These are phyloP conservation scores for Zygoascus hellenicus DNA, from an alignment of 1,139 yeast genomes.

Conservation along the genomic window DNA sequence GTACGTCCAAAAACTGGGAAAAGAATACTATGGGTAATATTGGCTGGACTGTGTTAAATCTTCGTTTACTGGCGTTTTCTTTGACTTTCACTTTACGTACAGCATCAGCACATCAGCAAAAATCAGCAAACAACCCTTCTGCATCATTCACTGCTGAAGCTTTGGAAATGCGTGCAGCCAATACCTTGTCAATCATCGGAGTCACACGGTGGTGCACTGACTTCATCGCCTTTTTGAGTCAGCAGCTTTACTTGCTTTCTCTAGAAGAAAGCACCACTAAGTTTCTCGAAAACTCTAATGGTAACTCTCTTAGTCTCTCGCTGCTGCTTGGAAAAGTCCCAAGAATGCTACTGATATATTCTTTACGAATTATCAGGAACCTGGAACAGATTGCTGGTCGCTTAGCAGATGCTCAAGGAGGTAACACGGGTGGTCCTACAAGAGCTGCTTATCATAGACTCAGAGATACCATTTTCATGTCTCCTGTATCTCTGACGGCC, in stretches of 20 bases:
- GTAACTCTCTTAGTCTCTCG: constrained; percentile 28
- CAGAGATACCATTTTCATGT: constrained; percentile 46
- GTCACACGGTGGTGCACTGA: constrained; percentile 77
- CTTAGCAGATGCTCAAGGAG: constrained; percentile 31
- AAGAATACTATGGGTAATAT: constrained; percentile 49
- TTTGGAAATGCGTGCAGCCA: constrained; percentile 50
- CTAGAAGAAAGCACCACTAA: constrained; percentile 14
- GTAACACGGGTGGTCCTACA: constrained; percentile 23
- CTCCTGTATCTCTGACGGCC: constrained; percentile 52
- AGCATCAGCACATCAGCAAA: constrained; percentile 21
- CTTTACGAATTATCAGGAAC: constrained; percentile 63
- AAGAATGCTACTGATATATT: constrained; percentile 60
- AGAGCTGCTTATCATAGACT: constrained; percentile 31
- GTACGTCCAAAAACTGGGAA: constrained; percentile 46
- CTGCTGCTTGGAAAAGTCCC: constrained; percentile 59
- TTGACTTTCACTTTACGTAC: constrained; percentile 62
- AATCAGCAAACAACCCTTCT: constrained; percentile 7
- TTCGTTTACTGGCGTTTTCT: constrained; percentile 68
- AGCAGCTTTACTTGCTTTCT: constrained; percentile 46
- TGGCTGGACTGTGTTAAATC: constrained; percentile 63
- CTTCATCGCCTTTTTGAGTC: constrained; percentile 57
- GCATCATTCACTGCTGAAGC: constrained; percentile 33
- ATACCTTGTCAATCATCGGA: constrained; percentile 59
- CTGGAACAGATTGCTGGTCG: constrained; percentile 48
- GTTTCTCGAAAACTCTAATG: constrained; percentile 11